phyloP scores from a whole-genome alignment of 352 stramenopile genomes.

The Phytophthora podocarpi region DNA sequence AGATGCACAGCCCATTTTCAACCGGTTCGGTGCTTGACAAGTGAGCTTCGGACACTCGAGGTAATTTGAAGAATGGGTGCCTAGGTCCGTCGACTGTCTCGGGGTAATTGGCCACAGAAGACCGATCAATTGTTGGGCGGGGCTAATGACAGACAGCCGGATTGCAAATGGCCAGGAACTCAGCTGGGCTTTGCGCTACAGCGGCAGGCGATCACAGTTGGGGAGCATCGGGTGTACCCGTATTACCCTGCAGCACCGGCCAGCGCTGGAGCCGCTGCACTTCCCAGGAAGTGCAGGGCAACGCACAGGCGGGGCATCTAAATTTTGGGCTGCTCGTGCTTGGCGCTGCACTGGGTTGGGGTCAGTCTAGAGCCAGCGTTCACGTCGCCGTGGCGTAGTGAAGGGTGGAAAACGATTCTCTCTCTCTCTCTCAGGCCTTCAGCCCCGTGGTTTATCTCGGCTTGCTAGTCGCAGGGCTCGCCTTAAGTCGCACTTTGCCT shows the following conservation, averaged over 20 bases:
- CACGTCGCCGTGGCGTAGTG: not conserved
- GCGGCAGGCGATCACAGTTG: constrained; percentile 1
- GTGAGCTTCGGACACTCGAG: constrained; percentile 2
- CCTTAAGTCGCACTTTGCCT: too few relatives aligned
- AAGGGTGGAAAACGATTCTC: not conserved
- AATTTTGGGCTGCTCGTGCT: constrained; percentile 7
- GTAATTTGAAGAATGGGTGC: constrained; percentile 33
- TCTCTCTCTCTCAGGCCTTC: too few relatives aligned
- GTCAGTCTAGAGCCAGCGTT: constrained; percentile 3
- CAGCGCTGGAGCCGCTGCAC: too few relatives aligned
- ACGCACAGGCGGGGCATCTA: not conserved
- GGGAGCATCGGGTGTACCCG: too few relatives aligned
- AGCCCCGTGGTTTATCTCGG: constrained; percentile 20
- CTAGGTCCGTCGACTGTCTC: not conserved
- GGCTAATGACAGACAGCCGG: constrained; percentile 11
- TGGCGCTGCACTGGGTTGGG: not conserved
- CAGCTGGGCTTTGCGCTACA: constrained; percentile 24
- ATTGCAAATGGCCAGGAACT: too few relatives aligned
- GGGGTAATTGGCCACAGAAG: not conserved
- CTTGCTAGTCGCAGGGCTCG: constrained; percentile 31
- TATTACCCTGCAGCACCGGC: not conserved
- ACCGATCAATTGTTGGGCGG: constrained; percentile 12
- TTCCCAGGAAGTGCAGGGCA: too few relatives aligned
- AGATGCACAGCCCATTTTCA: constrained; percentile 40
- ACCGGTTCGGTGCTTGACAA: not conserved